Evolutionary conservation across 75 land plant species (phyloP), one percentile per base, ranked within the genome.

Genomic region (Chamaecyparis obtusa): DNA sequence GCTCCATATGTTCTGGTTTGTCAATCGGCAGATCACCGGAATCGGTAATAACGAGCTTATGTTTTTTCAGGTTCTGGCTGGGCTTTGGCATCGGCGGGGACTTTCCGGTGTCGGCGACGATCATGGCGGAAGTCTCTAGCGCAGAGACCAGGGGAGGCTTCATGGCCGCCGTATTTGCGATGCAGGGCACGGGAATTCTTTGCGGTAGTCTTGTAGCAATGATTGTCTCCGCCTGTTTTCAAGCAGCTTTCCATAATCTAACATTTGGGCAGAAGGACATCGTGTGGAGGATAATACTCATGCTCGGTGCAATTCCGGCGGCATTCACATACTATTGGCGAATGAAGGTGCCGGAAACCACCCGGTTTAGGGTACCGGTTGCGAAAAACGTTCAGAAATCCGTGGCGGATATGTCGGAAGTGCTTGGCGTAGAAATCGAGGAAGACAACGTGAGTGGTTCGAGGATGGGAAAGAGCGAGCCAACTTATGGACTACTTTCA

Each of bases 31-130:
- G 78, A 7, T 88, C 90, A 5, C 48, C 72, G n/a, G 56, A 82
- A 69, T 19, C 85, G 0, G 85, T 84, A 24, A 54, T 84, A 24
- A 11, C 35, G 9, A 84, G 36, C 19, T 33, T 89, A 6, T 89
- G 90, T 43, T 89, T 89, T 83, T 89, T 89, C 55, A 67, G 90
- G 16, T 89, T 89, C 84, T 89, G 90, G 90, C 27, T 94, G 13
- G 95, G 95, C 24, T 54, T 94, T 57, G 95, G 94, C 17, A 94
- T 94, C 55, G 95, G 95, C 7, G 95, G 91, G 1, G 95, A 93
- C 89, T 94, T 93, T 88, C 95, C 95, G 0, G 69, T 95, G 27
- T 92, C 95, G 27, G 96, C 96, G 3, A 94, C 95, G 15, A 95
- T 95, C 76, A 95, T 95, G 96, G 76, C 90, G 0, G 90, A 89